These are phyloP conservation scores for Omphalea diandra DNA, from an alignment of 441 rosid species.

Conservation along the genomic window DNA sequence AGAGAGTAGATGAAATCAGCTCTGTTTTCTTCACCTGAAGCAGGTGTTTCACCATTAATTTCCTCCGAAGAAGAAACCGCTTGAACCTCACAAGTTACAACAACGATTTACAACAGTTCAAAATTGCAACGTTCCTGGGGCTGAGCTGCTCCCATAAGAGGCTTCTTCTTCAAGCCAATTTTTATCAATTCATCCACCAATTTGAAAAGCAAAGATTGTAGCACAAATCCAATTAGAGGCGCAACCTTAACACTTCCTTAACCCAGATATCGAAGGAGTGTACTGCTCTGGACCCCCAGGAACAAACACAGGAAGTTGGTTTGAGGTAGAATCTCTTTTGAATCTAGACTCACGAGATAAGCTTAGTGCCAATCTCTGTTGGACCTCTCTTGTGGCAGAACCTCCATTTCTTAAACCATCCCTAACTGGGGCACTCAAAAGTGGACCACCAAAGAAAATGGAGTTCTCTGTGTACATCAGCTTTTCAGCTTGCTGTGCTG, in stretches of 20 bases:
- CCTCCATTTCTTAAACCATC: constrained; percentile 53
- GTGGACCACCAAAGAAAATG: constrained; percentile 71
- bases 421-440: constrained; percentile 49
- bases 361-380: constrained; percentile 43
- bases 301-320: constrained; percentile 86
- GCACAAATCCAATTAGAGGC: background rate
- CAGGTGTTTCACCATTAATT: background rate
- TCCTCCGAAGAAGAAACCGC: constrained; percentile 23
- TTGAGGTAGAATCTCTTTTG: constrained; percentile 76
- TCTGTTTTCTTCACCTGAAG: constrained; percentile 15
- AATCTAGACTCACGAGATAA: constrained; percentile 45
- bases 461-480: constrained; percentile 63
- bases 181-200: background rate
- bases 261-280: constrained; percentile 44
- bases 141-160: constrained; percentile 21
- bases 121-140: constrained; percentile 26
- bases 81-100: constrained; percentile 29
- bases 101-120: constrained; percentile 9
- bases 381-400: constrained; percentile 49
- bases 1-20: background rate
- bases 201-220: constrained; percentile 2
- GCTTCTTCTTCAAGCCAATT: constrained; percentile 24
- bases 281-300: constrained; percentile 62
- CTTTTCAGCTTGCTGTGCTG: constrained; percentile 43
- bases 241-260: constrained; percentile 32